phyloP scores from a whole-genome alignment of 148 eudicot genomes.

The Dysphania ambrosioides region DNA sequence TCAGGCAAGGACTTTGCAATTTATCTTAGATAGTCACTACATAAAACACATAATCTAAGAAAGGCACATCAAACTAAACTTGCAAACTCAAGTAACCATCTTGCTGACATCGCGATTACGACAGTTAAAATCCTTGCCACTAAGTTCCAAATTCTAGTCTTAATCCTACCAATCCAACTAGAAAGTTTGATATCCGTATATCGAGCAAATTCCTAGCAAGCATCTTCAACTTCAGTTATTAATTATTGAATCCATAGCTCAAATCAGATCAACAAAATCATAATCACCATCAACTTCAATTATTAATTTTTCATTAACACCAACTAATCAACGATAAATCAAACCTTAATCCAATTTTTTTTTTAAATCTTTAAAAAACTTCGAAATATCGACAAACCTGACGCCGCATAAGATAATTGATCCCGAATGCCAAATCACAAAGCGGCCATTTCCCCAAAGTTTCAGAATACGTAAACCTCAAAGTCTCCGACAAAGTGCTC shows the following conservation, averaged over 20 bases:
- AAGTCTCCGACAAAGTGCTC: conserved; percentile 67
- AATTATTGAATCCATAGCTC: too few relatives aligned
- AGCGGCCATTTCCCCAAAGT: conserved; percentile 96
- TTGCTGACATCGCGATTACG: neutral
- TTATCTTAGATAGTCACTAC: too few relatives aligned
- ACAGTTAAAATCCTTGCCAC: neutral
- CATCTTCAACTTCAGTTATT: too few relatives aligned
- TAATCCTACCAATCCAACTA: too few relatives aligned
- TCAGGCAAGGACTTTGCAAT: too few relatives aligned
- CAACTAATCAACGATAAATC: neutral
- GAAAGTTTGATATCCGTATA: too few relatives aligned
- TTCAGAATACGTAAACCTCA: conserved; percentile 84
- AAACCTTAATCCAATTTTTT: neutral
- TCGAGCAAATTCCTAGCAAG: too few relatives aligned
- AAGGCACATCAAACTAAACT: neutral
- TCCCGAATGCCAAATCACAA: conserved; percentile 90
- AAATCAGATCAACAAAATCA: too few relatives aligned
- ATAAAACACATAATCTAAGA: neutral
- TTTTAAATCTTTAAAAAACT: too few relatives aligned
- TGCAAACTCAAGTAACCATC: neutral
- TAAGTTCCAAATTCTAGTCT: neutral
- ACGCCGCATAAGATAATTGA: conserved; percentile 76
- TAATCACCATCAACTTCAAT: too few relatives aligned
- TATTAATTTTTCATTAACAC: too few relatives aligned
- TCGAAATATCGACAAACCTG: conserved; percentile 45